Base-by-base conservation (phyloP, 164 flowering plant species). In the Kingdonia uniflora region DNA sequence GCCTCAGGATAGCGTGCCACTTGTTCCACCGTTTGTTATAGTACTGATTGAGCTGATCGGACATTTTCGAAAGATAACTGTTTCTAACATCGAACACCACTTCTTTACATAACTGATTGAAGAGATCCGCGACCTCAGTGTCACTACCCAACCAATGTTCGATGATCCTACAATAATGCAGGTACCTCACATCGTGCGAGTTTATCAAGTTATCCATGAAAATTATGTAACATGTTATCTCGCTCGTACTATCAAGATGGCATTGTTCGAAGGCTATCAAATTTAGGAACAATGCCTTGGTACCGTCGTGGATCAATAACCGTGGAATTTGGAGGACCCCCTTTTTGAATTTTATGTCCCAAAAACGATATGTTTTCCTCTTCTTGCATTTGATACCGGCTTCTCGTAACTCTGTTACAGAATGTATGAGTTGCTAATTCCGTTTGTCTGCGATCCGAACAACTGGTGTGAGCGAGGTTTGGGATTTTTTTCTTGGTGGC, bases 381-480 rank as follows among this genome's bases (percentile, higher is more conserved):
- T 29, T 29, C 8, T 29, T 29, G 35, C 4, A 29, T 8, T n/a
- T n/a, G n/a, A n/a, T n/a, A n/a, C n/a, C n/a, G n/a, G n/a, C n/a
- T n/a, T 4, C 35, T 29, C 8, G 4, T 8, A 29, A 29, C 4
- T 29, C 35, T 8, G 8, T 29, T 29, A 8, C 35, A 29, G 4
- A 29, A 29, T 29, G 35, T 3, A 29, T 29, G 8, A 29, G 35
- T 29, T 29, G 35, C 8, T 77, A 86, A 38, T 90, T 63, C 13
- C 95, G 57, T 49, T 82, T 82, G 51, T 84, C 95, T 0, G 86
- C 90, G 0, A 80, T 81, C 0, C 80, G 72, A 16, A 59, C 35
- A 29, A 29, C 35, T 66, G 0, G 63, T 15, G n/a, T 79, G 59
- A 1, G 95, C 82, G 72, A 60, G n/a, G 65, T 56, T 54, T 67